Conservation (phyloP, 192 early-diverging fungal species). For the Backusella circina region DNA sequence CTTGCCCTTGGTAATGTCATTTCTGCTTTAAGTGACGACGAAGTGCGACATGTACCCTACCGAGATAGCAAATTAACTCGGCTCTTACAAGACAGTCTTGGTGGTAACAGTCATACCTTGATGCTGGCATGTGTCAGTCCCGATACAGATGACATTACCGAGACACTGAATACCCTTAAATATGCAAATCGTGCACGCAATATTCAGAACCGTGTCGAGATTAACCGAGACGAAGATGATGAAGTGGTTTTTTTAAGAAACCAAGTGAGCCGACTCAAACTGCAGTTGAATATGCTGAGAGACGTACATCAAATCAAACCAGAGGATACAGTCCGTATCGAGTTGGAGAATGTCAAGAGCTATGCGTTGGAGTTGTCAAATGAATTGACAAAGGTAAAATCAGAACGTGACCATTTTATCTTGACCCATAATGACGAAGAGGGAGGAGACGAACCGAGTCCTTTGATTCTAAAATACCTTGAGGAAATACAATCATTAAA, state of each 20-base stretch:
- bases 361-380: neutral
- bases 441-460: neutral
- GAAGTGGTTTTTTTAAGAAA: neutral
- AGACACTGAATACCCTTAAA: slow-evolving; percentile 92
- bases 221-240: neutral
- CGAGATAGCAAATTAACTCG: slow-evolving; percentile 95
- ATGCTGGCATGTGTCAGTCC: slow-evolving; percentile 92
- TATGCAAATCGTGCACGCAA: slow-evolving; percentile 95
- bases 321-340: neutral
- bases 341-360: neutral
- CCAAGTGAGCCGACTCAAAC: neutral
- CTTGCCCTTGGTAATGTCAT: slow-evolving; percentile 97
- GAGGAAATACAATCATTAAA: neutral
- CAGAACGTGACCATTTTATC: neutral
- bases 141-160: slow-evolving; percentile 71
- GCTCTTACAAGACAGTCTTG: slow-evolving; percentile 92
- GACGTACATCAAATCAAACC: neutral
- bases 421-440: neutral
- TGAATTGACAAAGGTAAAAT: neutral
- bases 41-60: slow-evolving; percentile 74
- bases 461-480: neutral
- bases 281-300: neutral
- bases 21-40: slow-evolving; percentile 81
- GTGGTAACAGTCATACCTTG: slow-evolving; percentile 89
- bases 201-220: slow-evolving; percentile 43